Conservation (phyloP, 78 protist species). For the Ministeria vibrans region DNA sequence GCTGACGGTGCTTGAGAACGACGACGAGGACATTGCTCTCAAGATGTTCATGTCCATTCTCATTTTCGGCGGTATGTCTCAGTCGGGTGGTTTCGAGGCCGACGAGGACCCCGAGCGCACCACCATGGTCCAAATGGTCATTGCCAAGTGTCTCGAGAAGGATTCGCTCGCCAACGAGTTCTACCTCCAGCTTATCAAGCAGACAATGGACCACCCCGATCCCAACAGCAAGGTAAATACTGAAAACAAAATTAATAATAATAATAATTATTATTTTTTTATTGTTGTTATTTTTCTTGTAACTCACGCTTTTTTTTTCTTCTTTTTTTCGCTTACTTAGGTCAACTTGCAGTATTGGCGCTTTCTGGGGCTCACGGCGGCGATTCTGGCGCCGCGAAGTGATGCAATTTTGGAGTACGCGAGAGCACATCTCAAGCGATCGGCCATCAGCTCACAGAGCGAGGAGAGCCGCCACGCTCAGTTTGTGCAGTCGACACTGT, state of each 20-base stretch:
- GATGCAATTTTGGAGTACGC: neutral
- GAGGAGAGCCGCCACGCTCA: conserved; percentile 5
- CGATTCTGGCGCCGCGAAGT: neutral
- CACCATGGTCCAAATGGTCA: neutral
- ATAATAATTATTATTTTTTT: too few relatives aligned
- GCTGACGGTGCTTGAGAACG: neutral
- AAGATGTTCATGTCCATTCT: neutral
- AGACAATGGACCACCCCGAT: conserved; percentile 4
- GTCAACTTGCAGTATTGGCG: neutral
- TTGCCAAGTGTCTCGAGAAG: neutral
- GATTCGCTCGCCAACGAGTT: neutral
- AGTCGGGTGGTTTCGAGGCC: neutral
- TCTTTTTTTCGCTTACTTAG: too few relatives aligned
- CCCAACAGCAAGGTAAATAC: neutral
- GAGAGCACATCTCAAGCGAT: neutral
- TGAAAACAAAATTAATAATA: too few relatives aligned
- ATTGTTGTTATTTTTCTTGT: too few relatives aligned
- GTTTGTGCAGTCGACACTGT: neutral
- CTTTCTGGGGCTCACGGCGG: neutral
- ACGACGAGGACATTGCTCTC: neutral
- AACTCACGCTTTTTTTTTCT: too few relatives aligned
- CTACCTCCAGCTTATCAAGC: conserved; percentile 10
- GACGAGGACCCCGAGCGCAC: neutral
- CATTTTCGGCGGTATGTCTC: neutral
- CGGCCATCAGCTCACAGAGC: neutral